Evolutionary conservation across 768 basidiomycete genomes (phyloP), one percentile per base, ranked within the genome.

Genomic region (Hydnomerulius pinastri): DNA sequence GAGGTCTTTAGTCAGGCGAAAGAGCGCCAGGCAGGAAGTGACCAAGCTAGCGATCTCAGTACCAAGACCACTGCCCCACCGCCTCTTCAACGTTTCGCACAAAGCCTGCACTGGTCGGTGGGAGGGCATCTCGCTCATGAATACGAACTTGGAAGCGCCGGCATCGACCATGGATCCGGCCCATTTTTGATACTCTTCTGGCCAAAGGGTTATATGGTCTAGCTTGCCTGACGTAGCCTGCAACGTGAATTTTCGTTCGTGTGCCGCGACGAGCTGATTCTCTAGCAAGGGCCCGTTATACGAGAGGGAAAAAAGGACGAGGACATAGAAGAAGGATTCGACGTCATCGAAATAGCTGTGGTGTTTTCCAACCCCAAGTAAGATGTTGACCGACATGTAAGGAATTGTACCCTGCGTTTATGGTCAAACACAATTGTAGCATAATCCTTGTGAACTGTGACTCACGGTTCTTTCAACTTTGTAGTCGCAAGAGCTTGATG

Each of bases 251-350:
- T 23, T 13, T 6, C 15, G 20, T 4, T 23, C 25, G 15, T 24
- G 20, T 4, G 48, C 48, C 9, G 10, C 20, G 6, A 13, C 4
- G 12, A 42, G 30, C 10, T 30, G 8, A 10, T 43, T 11, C 18
- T 20, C 13, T 8, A 18, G n/a, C 21, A 42, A 25, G 4, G 48
- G 48, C 11, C 48, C 29, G 2, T 10, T 17, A 28, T 50, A 50
- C 6, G 49, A 38, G 25, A 35, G 2, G n/a, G 44, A 43, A 21
- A 49, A 49, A 15, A 49, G 30, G 20, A 50, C 13, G 13, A 50
- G 18, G 17, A 50, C 49, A 24, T 43, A 43, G 24, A 50, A 9
- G 28, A 50, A 50, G 0, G 49, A 50, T 25, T 50, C 49, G 15
- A 50, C 28, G 25, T 50, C 49, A 28, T 44, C 49, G 10, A 18